A percentile compares a stretch with the other conserved stretches of the same genome.
phyloP scores from a whole-genome alignment of 257 asterid genomes.

The Gentiana straminea region DNA sequence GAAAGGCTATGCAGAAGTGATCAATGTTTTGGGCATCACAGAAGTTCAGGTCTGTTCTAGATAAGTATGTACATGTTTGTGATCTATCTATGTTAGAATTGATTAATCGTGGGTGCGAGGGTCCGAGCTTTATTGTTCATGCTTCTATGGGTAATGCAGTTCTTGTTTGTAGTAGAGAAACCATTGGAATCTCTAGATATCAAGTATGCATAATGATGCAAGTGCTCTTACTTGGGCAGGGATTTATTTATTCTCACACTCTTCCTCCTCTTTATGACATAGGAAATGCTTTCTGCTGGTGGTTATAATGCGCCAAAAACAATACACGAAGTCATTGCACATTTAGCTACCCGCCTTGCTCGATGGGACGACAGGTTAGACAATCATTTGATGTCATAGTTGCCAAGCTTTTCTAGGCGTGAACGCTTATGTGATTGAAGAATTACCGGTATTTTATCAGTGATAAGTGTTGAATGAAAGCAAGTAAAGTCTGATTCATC shows the following conservation, averaged over 20 bases:
- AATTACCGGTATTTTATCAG: not conserved
- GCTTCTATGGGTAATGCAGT: not conserved
- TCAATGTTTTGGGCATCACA: conserved; percentile 75
- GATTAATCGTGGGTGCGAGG: not conserved
- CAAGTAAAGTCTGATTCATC: no score
- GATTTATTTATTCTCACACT: not conserved
- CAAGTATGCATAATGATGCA: no score
- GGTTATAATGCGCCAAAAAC: conserved; percentile 76
- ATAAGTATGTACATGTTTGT: not conserved
- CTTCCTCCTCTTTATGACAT: conserved; percentile 5
- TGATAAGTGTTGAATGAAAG: not conserved
- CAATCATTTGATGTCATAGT: conserved; percentile 5
- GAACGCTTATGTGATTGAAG: not conserved
- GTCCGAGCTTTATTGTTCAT: not conserved
- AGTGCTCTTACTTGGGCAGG: no score
- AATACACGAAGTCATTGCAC: conserved; percentile 63
- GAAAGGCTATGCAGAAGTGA: conserved; percentile 65
- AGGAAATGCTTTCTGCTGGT: conserved; percentile 86
- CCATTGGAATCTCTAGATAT: not conserved
- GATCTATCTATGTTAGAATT: not conserved
- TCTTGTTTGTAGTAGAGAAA: not conserved
- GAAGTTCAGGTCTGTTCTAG: conserved; percentile 79
- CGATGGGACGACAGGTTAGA: conserved; percentile 98
- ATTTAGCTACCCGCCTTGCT: conserved; percentile 76
- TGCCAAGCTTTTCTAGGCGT: not conserved